Conservation (phyloP, 2,329 filamentous ascomycete species). For the Cordyceps tenuipes region DNA sequence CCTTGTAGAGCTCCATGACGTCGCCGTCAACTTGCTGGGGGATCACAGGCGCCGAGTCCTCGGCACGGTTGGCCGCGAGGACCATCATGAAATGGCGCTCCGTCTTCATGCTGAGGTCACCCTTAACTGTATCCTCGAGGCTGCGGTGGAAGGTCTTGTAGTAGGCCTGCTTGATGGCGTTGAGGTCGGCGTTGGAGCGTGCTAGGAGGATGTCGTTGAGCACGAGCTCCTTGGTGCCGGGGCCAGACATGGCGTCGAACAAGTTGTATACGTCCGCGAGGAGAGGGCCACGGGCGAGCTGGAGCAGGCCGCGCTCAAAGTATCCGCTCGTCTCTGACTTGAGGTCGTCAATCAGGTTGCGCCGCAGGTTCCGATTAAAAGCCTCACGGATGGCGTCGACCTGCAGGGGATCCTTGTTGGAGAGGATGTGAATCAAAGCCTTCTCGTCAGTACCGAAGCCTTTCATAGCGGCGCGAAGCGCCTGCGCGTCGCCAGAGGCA, state of each 20-base stretch:
- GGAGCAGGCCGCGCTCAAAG: conserved; percentile 66
- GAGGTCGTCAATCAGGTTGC: conserved; percentile 67
- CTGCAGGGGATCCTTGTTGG: conserved; percentile 69
- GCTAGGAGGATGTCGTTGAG: conserved; percentile 81
- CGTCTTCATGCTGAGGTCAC: conserved; percentile 79
- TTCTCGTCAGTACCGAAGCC: conserved; percentile 87
- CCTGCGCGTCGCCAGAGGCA: conserved; percentile 59
- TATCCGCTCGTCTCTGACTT: conserved; percentile 68
- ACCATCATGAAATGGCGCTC: conserved; percentile 79
- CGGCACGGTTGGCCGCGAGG: conserved; percentile 61
- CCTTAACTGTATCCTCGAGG: conserved; percentile 64
- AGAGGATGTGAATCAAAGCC: conserved; percentile 59
- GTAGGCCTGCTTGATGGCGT: conserved; percentile 77
- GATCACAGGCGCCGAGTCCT: conserved; percentile 68
- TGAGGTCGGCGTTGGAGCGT: conserved; percentile 78
- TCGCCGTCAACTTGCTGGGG: conserved; percentile 68
- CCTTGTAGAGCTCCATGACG: conserved; percentile 66
- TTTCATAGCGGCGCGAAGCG: conserved; percentile 78
- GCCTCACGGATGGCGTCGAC: conserved; percentile 58
- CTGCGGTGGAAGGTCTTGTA: conserved; percentile 54
- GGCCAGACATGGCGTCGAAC: conserved; percentile 63
- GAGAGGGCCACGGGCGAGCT: conserved; percentile 71
- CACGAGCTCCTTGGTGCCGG: conserved; percentile 77
- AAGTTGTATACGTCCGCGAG: conserved; percentile 65
- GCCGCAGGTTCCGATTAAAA: conserved; percentile 56